phyloP scores from a whole-genome alignment of 202 grass and related monocot genomes.

The Schoenoplectus triqueter region DNA sequence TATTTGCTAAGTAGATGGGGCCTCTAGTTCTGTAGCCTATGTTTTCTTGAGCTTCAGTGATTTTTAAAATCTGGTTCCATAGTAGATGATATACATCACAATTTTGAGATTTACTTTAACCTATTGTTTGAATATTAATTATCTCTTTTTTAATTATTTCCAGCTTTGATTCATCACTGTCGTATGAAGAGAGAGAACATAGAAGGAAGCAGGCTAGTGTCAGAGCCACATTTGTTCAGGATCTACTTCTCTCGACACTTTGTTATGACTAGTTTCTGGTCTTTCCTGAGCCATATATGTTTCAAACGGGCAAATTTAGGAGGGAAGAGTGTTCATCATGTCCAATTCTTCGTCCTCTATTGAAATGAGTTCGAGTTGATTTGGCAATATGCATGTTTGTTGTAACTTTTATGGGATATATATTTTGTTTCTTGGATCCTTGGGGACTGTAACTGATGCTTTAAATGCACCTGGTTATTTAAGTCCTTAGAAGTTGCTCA shows the following conservation, averaged over 20 bases:
- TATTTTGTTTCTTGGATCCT: neutral
- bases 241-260: constrained; percentile 67
- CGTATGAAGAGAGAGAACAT: constrained; percentile 81
- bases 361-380: constrained; percentile 34
- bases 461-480: constrained; percentile 20
- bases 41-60: neutral
- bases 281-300: constrained; percentile 17
- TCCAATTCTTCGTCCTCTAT: constrained; percentile 15
- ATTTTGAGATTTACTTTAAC: neutral
- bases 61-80: neutral
- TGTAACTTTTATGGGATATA: constrained; percentile 36
- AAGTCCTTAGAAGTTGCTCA: constrained; percentile 31
- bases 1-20: neutral
- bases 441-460: constrained; percentile 31
- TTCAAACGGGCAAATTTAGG: constrained; percentile 16
- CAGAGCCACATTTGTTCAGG: constrained; percentile 80
- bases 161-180: constrained; percentile 73
- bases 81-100: neutral
- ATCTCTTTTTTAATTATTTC: neutral
- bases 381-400: constrained; percentile 37
- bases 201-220: constrained; percentile 71
- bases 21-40: neutral
- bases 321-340: neutral
- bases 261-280: constrained; percentile 48
- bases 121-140: neutral